phyloP scores from a whole-genome alignment of 2,329 filamentous ascomycete genomes.

The Fusarium sp. region DNA sequence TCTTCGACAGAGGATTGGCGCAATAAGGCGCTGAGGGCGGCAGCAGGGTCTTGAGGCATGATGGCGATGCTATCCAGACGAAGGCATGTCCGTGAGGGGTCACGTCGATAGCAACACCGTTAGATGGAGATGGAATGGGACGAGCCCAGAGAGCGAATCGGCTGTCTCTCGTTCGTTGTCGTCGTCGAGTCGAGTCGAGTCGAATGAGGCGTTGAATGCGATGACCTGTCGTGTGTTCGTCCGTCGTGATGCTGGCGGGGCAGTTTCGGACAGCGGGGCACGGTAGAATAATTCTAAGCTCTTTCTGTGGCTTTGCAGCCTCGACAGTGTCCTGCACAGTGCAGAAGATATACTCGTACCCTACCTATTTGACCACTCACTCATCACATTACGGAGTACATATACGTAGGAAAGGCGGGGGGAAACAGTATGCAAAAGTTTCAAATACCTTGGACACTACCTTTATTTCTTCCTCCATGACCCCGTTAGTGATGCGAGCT shows the following conservation, averaged over 20 bases:
- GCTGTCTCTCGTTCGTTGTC: constrained; percentile 1
- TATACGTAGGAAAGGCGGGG: neutral
- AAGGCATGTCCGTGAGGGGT: constrained; percentile 38
- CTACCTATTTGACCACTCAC: neutral
- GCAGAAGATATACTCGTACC: neutral
- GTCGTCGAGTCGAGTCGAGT: too few relatives aligned
- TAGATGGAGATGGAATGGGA: neutral
- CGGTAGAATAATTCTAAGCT: constrained; percentile 20
- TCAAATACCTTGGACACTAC: neutral
- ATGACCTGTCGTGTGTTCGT: constrained; percentile 32
- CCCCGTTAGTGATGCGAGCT: neutral
- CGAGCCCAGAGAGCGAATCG: neutral
- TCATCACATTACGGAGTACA: too few relatives aligned
- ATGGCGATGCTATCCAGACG: constrained; percentile 30
- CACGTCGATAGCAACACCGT: neutral
- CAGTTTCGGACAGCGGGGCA: constrained; percentile 45
- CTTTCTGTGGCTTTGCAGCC: constrained; percentile 29
- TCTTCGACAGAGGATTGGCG: constrained; percentile 68
- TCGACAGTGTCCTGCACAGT: constrained; percentile 25
- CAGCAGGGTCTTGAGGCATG: constrained; percentile 58
- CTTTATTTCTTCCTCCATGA: neutral
- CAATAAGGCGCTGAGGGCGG: constrained; percentile 63
- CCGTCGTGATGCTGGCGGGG: constrained; percentile 39
- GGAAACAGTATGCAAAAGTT: neutral
- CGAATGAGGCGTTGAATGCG: too few relatives aligned